A percentile compares a stretch with the other conserved stretches of the same genome.
phyloP scores from a whole-genome alignment of 2,329 filamentous ascomycete genomes.

The Massarina eburnea region DNA sequence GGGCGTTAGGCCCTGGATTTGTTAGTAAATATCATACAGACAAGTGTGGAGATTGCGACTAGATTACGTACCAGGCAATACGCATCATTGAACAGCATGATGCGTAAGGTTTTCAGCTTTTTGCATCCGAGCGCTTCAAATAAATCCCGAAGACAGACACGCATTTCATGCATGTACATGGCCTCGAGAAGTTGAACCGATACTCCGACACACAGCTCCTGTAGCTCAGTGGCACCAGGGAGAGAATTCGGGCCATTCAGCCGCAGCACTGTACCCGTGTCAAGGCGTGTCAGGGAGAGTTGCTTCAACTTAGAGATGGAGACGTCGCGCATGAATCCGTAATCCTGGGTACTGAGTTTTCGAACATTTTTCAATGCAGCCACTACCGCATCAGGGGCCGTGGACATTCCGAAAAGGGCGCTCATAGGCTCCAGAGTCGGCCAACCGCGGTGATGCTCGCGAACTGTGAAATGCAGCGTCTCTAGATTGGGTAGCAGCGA shows the following conservation, averaged over 20 bases:
- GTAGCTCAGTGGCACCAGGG: slow-evolving; percentile 16
- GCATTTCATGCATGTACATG: slow-evolving; percentile 12
- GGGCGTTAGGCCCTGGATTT: slow-evolving; percentile 10
- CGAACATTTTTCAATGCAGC: slow-evolving; percentile 11
- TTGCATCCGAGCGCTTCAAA: slow-evolving; percentile 22
- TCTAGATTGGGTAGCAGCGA: slow-evolving; percentile 20
- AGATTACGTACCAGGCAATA: slow-evolving; percentile 7
- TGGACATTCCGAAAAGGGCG: slow-evolving; percentile 20
- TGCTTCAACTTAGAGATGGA: slow-evolving; percentile 15
- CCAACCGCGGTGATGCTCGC: slow-evolving; percentile 18
- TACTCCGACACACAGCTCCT: slow-evolving; percentile 14
- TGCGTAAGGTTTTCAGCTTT: slow-evolving; percentile 13
- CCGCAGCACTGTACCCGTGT: slow-evolving; percentile 16
- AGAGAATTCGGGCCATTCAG: slow-evolving; percentile 26
- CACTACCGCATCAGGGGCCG: slow-evolving; percentile 8
- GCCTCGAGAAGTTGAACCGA: slow-evolving; percentile 22
- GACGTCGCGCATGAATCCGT: slow-evolving; percentile 17
- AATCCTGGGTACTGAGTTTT: slow-evolving; percentile 17
- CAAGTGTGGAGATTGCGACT: neutral
- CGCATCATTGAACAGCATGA: slow-evolving; percentile 19
- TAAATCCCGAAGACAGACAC: slow-evolving; percentile 17
- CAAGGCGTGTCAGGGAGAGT: slow-evolving; percentile 16
- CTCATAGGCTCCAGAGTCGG: slow-evolving; percentile 21
- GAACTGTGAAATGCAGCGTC: slow-evolving; percentile 20
- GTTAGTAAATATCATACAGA: neutral